Evolutionary conservation across 805 yeast genomes (phyloP).

Genomic region (Starmera amethionina): DNA sequence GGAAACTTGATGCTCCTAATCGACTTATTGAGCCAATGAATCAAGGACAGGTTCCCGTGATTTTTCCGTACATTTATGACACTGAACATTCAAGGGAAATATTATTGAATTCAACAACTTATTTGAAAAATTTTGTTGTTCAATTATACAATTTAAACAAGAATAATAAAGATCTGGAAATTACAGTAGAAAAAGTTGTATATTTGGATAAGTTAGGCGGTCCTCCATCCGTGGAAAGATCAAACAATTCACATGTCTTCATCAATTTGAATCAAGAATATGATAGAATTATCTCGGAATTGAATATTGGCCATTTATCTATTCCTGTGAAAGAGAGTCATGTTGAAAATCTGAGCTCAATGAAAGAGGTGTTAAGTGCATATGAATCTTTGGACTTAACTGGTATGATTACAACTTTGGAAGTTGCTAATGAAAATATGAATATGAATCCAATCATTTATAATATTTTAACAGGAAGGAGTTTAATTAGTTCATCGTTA

Average conservation of each 20-base stretch:
- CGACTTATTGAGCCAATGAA: slow-evolving; percentile 1
- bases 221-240: slow-evolving; percentile 77
- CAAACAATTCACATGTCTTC: slow-evolving; percentile 75
- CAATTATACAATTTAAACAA: slow-evolving; percentile 21
- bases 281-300: slow-evolving; percentile 51
- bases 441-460: slow-evolving; percentile 76
- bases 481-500: slow-evolving; percentile 81
- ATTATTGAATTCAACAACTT: slow-evolving; percentile 30
- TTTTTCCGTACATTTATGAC: slow-evolving; percentile 63
- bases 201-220: slow-evolving; percentile 83
- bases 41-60: slow-evolving; percentile 26
- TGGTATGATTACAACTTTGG: slow-evolving; percentile 82
- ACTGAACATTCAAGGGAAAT: slow-evolving; percentile 31
- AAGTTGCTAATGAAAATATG: slow-evolving; percentile 45
- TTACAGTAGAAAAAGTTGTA: slow-evolving; percentile 73
- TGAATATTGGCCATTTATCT: slow-evolving; percentile 45
- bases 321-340: slow-evolving; percentile 43
- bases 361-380: slow-evolving; percentile 44
- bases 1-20: neutral
- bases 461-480: slow-evolving; percentile 85
- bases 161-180: slow-evolving; percentile 15
- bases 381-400: slow-evolving; percentile 48
- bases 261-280: slow-evolving; percentile 80
- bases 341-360: slow-evolving; percentile 51
- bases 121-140: slow-evolving; percentile 27